Conservation (phyloP, 169 alveolate species). For the Perkinsus olseni region DNA sequence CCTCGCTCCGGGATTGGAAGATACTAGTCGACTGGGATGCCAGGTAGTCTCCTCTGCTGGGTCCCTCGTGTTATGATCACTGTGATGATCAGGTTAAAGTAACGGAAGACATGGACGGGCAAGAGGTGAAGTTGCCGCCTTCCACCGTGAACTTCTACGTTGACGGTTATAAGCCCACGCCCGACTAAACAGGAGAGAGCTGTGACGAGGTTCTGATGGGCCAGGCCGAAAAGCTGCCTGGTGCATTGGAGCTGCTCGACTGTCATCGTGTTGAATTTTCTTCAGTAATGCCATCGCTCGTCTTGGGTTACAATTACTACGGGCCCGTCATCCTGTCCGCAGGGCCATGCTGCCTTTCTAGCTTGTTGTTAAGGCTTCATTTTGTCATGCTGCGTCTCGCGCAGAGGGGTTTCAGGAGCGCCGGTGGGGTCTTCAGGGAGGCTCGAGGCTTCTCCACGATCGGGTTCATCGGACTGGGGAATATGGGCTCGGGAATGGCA, state of each 20-base stretch:
- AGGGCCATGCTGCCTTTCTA: no score
- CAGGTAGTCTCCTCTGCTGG: not conserved
- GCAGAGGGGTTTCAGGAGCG: not conserved
- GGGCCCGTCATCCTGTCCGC: no score
- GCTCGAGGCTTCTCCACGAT: not conserved
- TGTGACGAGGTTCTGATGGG: not conserved
- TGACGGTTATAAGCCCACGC: constrained; percentile 79
- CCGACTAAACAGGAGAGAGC: not conserved
- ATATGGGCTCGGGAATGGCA: not conserved
- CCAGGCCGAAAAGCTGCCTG: not conserved
- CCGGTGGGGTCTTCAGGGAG: not conserved
- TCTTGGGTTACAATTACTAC: not conserved
- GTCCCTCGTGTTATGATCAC: not conserved
- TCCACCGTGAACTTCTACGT: constrained; percentile 83
- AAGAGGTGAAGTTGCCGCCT: constrained; percentile 67
- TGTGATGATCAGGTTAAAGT: constrained; percentile 80
- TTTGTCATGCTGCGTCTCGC: no score
- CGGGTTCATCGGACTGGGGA: not conserved
- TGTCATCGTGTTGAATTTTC: not conserved
- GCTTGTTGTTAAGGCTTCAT: no score
- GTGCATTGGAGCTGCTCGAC: not conserved
- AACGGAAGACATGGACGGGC: constrained; percentile 61
- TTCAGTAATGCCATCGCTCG: not conserved
- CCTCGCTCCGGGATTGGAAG: constrained; percentile 85
- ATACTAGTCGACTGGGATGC: constrained; percentile 39